Conservation (phyloP, 2,329 filamentous ascomycete species). For the Parafenestella ontariensis region DNA sequence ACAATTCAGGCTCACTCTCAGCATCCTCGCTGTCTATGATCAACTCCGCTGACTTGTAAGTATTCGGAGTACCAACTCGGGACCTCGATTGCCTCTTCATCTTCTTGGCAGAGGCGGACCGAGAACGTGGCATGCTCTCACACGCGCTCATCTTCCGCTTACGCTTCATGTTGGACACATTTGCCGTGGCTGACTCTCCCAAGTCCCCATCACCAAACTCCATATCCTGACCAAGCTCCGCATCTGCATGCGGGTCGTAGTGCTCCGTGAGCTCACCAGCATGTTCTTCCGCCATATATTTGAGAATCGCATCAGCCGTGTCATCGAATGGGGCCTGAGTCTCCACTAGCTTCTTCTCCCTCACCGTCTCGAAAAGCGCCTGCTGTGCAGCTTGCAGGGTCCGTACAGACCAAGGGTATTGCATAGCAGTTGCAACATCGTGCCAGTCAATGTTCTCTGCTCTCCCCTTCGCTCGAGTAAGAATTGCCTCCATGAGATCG, state of each 20-base stretch:
- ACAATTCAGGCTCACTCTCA: background rate
- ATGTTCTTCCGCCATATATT: constrained; percentile 20
- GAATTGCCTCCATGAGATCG: constrained; percentile 49
- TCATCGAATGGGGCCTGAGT: constrained; percentile 7
- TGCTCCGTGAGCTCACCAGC: constrained; percentile 17
- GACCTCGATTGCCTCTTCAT: background rate
- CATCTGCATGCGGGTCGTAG: constrained; percentile 10
- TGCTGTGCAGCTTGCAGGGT: constrained; percentile 29
- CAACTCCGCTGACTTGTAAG: constrained; percentile 15
- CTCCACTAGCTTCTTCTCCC: constrained; percentile 6
- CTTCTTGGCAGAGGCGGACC: background rate
- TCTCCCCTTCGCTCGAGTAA: constrained; percentile 16
- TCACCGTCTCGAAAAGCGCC: constrained; percentile 18
- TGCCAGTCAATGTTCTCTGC: constrained; percentile 49
- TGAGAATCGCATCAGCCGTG: constrained; percentile 29
- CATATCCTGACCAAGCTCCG: background rate
- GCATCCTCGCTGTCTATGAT: constrained; percentile 4
- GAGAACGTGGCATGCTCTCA: background rate
- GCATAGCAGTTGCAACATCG: constrained; percentile 7
- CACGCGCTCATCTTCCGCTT: constrained; percentile 9
- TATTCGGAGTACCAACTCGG: background rate
- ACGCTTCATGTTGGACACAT: constrained; percentile 5
- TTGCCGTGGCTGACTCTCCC: background rate
- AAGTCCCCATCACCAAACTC: no score
- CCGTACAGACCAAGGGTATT: constrained; percentile 23